A percentile compares a stretch with the other conserved stretches of the same genome.
These are phyloP conservation scores for Lachnellula subtilissima DNA, from an alignment of 2,329 filamentous ascomycete species.

Conservation along the genomic window DNA sequence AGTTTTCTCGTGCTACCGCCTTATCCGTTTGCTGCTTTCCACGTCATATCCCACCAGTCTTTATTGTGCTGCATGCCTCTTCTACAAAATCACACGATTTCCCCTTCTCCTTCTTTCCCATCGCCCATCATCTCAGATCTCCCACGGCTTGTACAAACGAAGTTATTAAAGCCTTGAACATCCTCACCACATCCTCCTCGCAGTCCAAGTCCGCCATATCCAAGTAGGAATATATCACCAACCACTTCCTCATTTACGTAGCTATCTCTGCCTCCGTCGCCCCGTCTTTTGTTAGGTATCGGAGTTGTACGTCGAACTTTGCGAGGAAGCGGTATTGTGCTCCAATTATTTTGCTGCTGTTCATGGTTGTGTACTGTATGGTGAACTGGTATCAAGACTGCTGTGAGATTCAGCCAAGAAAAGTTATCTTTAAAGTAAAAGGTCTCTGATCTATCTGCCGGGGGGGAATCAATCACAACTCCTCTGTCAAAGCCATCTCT, in stretches of 20 bases:
- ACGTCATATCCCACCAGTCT: too few relatives aligned
- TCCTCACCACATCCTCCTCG: neutral
- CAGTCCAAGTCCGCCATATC: neutral
- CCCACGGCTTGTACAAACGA: neutral
- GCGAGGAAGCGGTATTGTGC: neutral
- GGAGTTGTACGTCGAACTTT: neutral
- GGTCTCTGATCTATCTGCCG: too few relatives aligned
- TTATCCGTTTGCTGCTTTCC: too few relatives aligned
- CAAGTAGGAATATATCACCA: neutral
- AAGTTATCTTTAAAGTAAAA: too few relatives aligned
- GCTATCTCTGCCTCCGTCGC: neutral
- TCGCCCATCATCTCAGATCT: neutral
- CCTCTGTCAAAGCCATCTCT: too few relatives aligned
- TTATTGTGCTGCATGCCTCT: too few relatives aligned
- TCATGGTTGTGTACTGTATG: neutral
- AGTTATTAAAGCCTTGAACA: neutral
- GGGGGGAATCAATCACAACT: too few relatives aligned
- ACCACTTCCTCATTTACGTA: neutral
- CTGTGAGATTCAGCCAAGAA: too few relatives aligned
- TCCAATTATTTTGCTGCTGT: neutral
- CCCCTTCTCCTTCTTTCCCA: too few relatives aligned
- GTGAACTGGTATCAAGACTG: too few relatives aligned
- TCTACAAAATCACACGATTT: neutral
- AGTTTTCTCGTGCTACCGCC: too few relatives aligned
- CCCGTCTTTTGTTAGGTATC: neutral